These are phyloP conservation scores for Boletales sp. DNA, from an alignment of 768 basidiomycete genomes.

Conservation along the genomic window DNA sequence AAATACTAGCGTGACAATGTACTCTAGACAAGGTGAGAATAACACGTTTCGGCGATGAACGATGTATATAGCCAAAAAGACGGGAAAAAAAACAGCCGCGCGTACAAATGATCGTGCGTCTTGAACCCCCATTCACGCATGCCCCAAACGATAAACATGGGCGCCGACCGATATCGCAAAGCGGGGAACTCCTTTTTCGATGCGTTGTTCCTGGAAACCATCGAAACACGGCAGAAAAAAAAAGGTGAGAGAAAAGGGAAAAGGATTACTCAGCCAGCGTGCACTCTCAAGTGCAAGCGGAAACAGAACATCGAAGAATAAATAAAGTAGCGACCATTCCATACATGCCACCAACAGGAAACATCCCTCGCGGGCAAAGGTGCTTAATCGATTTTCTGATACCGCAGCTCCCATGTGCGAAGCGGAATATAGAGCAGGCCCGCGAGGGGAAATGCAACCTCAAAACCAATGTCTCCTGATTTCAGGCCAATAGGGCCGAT, in stretches of 20 bases:
- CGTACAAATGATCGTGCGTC: background rate
- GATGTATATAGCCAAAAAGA: no score
- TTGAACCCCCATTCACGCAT: constrained; percentile 3
- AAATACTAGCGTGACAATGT: no score
- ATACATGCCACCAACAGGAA: background rate
- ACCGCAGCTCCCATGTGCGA: constrained; percentile 45
- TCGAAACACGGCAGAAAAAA: constrained; percentile 10
- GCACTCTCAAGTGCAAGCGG: background rate
- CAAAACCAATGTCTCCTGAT: constrained; percentile 71
- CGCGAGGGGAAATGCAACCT: constrained; percentile 51
- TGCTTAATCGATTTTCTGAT: constrained; percentile 22
- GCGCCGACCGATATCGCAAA: background rate
- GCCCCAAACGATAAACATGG: constrained; percentile 1
- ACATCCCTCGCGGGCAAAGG: background rate
- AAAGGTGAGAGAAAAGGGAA: background rate
- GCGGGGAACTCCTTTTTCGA: constrained; percentile 1
- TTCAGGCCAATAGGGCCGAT: constrained; percentile 60
- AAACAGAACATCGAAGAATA: background rate
- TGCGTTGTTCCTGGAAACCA: constrained; percentile 18
- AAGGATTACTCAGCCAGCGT: background rate
- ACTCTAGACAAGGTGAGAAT: no score
- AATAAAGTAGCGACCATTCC: constrained; percentile 6
- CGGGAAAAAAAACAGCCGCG: background rate
- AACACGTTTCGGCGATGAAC: no score
- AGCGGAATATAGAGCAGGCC: constrained; percentile 52